Conservation (phyloP, 305 asterid genomes). For the Fraxinus albicans region DNA sequence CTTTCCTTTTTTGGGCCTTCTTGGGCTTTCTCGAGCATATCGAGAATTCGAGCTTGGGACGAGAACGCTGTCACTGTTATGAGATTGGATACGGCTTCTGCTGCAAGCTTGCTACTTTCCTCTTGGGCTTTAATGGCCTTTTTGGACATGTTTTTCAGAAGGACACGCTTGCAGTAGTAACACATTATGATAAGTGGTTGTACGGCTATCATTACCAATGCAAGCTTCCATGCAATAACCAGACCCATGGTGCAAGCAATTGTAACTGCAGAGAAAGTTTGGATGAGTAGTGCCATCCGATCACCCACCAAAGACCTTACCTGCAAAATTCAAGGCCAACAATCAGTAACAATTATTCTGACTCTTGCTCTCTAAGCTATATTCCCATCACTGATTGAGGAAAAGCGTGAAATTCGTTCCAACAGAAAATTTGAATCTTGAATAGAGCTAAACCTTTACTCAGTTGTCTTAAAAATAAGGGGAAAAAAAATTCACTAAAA, state of each 20-base stretch:
- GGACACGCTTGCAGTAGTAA: conserved; percentile 64
- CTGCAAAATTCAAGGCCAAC: conserved; percentile 31
- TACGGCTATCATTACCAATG: conserved; percentile 85
- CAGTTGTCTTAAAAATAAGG: background rate
- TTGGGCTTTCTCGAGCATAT: conserved; percentile 76
- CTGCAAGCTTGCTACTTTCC: conserved; percentile 89
- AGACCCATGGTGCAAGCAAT: conserved; percentile 88
- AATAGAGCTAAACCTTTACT: too few relatives aligned
- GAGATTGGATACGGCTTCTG: conserved; percentile 91
- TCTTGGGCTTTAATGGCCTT: conserved; percentile 75
- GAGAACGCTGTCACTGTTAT: conserved; percentile 81
- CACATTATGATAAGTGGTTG: conserved; percentile 78
- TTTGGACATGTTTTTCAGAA: conserved; percentile 75
- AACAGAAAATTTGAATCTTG: background rate
- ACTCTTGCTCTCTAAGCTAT: background rate
- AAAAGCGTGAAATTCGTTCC: background rate
- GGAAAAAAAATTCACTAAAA: too few relatives aligned
- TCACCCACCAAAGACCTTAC: conserved; percentile 93
- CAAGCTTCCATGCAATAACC: conserved; percentile 81
- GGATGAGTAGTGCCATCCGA: conserved; percentile 74
- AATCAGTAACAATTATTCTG: background rate
- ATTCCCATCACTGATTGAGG: background rate
- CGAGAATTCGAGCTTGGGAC: conserved; percentile 74
- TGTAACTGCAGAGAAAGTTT: conserved; percentile 69
- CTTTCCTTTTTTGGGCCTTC: conserved; percentile 70